Evolutionary conservation across 2,329 filamentous ascomycete species (phyloP), one percentile per base, ranked within the genome.

Genomic region (Verruconis gallopava): DNA sequence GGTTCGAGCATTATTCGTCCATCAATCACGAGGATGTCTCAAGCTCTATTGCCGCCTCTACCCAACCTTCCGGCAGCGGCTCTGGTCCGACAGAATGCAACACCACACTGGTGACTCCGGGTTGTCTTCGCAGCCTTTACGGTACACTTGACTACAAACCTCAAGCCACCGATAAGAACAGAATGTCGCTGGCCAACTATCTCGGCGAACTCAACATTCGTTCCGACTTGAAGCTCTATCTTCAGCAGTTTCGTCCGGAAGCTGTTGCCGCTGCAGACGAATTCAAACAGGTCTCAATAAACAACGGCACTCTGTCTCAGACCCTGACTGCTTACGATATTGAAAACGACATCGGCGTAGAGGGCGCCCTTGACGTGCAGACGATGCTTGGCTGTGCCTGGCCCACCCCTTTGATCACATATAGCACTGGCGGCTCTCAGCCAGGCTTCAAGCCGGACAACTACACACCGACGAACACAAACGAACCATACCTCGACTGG

Each of bases 401-500:
- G 25, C 45, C 45, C 2, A 32, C 36, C 3, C 28, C 18, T 11
- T 20, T 48, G 11, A 38, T 25, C 33, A 3, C 36, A 3, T 47
- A 47, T 30, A 32, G 22, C 15, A 40, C 37, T 35, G 42, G 42
- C 4, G 42, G 42, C 2, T 9, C 3, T 13, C 37, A 40, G 22
- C 42, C 42, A 18, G 28, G 20, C 18, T 40, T 3, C 15, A 34
- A 12, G 3, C 37, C 36, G 14, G 30, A 35, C 11, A 2, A 21
- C 28, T 17, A 13, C 6, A 40, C 30, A 5, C 25, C 36, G 13
- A 34, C 62, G 43, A 65, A 68, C 47, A 50, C 54, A 42, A 71
- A 71, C 42, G 68, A 71, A 56, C 68, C 68, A 3, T 63, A 62
- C 35, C 49, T 63, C 14, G 58, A 60, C 12, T 58, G 57, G 49